Percentiles rank a stretch among this genome's conserved stretches.
phyloP scores from a whole-genome alignment of 148 eudicot species.

The Polygonum aviculare region DNA sequence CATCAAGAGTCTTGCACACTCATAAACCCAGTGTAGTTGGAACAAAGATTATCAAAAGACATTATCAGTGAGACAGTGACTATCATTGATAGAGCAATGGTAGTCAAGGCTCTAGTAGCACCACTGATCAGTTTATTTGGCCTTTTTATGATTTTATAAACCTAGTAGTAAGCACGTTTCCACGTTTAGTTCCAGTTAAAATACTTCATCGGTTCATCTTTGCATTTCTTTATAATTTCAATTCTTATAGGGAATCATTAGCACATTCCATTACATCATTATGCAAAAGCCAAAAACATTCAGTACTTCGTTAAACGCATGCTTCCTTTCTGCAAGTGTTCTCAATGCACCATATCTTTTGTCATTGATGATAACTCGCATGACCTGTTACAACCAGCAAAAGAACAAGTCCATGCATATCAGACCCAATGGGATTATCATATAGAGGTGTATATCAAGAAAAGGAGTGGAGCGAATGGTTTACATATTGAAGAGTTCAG shows the following conservation, averaged over 20 bases:
- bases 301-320: constrained; percentile 78
- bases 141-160: neutral
- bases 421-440: neutral
- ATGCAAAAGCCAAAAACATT: neutral
- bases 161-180: neutral
- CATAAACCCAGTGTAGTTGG: neutral
- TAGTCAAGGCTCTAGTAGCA: neutral
- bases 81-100: neutral
- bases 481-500: neutral
- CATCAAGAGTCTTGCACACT: neutral
- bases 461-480: neutral
- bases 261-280: neutral
- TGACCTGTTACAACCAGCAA: constrained; percentile 38
- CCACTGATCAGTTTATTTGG: neutral
- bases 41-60: neutral
- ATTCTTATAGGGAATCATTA: neutral
- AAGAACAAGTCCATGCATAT: constrained; percentile 3
- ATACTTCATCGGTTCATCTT: neutral
- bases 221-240: neutral
- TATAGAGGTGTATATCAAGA: neutral
- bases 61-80: constrained; percentile 1
- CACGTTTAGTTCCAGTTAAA: neutral
- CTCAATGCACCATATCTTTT: constrained; percentile 79
- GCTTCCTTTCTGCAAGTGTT: constrained; percentile 87
- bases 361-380: constrained; percentile 88